Evolutionary conservation across 192 early-diverging fungal genomes (phyloP).

Genomic region (Entomortierella chlamydospora): DNA sequence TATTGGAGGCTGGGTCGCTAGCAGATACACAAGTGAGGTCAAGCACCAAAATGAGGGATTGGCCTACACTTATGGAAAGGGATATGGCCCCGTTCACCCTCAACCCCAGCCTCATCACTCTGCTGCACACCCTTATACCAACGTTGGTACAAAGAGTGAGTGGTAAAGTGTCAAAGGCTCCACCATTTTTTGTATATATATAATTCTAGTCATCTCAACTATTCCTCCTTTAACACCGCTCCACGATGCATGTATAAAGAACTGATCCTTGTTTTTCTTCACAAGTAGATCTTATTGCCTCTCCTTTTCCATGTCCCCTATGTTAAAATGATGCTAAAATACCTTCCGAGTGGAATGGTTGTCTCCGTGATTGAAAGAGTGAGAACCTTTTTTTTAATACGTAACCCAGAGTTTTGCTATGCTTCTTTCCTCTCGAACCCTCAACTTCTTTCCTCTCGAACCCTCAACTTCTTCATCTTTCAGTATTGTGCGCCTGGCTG

Average conservation of each 20-base stretch:
- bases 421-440: not conserved
- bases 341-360: conserved; percentile 1
- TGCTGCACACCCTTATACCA: conserved; percentile 27
- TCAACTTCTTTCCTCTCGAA: not conserved
- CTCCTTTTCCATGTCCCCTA: too few relatives aligned
- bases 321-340: too few relatives aligned
- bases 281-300: too few relatives aligned
- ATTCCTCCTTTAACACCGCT: too few relatives aligned
- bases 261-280: too few relatives aligned
- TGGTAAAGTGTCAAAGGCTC: not conserved
- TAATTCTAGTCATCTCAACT: too few relatives aligned
- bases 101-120: not conserved
- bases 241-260: too few relatives aligned
- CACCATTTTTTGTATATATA: too few relatives aligned
- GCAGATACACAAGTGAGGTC: conserved; percentile 41
- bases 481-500: too few relatives aligned
- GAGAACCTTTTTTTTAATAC: not conserved
- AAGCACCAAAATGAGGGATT: conserved; percentile 23
- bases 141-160: conserved; percentile 8
- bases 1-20: conserved; percentile 42
- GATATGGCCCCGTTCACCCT: conserved; percentile 19
- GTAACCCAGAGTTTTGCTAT: not conserved
- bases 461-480: not conserved
- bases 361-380: not conserved
- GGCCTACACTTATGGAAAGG: conserved; percentile 18